Conservation (phyloP, 129 eudicot genomes). For the Glebionis coronaria region DNA sequence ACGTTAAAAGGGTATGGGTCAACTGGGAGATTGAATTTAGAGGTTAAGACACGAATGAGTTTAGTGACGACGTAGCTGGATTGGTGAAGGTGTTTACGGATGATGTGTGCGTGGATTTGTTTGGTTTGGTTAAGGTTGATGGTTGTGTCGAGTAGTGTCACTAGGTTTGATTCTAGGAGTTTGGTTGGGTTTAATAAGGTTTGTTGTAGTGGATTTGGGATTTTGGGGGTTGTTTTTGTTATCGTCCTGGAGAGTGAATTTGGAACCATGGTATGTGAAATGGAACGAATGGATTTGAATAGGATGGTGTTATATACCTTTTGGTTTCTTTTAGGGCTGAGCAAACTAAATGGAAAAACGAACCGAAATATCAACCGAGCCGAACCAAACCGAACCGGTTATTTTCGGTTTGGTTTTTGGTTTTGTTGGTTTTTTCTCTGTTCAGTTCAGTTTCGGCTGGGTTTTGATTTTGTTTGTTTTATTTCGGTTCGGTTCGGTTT, state of each 20-base stretch:
- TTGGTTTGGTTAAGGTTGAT: slow-evolving; percentile 29
- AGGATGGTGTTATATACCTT: not conserved
- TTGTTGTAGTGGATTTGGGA: slow-evolving; percentile 7
- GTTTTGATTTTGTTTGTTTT: no score
- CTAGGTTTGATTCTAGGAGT: slow-evolving; percentile 19
- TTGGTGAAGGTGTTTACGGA: slow-evolving; percentile 49
- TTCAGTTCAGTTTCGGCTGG: no score
- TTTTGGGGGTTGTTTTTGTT: slow-evolving; percentile 5
- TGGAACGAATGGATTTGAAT: not conserved
- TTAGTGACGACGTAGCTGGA: slow-evolving; percentile 53
- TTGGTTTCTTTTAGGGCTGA: no score
- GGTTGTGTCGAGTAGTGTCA: slow-evolving; percentile 17
- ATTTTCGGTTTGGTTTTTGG: no score
- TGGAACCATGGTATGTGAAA: slow-evolving; percentile 11
- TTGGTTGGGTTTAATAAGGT: slow-evolving; percentile 13
- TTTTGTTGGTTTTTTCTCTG: no score
- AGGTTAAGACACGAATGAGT: slow-evolving; percentile 45
- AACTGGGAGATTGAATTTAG: slow-evolving; percentile 39
- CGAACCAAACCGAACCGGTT: no score
- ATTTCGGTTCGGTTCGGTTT: no score
- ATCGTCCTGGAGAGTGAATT: slow-evolving; percentile 2
- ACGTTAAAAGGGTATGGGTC: slow-evolving; percentile 45
- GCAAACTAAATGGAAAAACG: no score
- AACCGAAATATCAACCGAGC: no score
- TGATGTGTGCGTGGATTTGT: slow-evolving; percentile 59